A percentile compares a stretch with the other conserved stretches of the same genome.
Evolutionary conservation across 345 rosid genomes (phyloP).

Genomic region (Hibiscus mutabilis): DNA sequence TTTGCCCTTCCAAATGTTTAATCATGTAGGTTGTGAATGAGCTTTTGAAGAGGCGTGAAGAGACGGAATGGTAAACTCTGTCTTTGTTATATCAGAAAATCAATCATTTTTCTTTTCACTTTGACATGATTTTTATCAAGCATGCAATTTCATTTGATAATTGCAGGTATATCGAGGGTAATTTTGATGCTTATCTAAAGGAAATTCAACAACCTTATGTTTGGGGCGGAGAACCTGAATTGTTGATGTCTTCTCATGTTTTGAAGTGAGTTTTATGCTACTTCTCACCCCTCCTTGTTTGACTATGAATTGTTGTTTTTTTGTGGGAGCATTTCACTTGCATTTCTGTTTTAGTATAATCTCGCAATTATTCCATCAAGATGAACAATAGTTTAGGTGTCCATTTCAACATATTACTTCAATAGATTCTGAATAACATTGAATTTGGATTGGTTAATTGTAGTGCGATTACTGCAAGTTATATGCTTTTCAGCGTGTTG

Average conservation of each 20-base stretch:
- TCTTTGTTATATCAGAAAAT: background rate
- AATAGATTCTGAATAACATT: background rate
- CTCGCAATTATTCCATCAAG: background rate
- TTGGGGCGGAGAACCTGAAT: slow-evolving; percentile 83
- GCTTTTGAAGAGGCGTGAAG: slow-evolving; percentile 62
- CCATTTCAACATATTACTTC: no score
- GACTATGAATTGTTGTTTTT: background rate
- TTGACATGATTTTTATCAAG: background rate
- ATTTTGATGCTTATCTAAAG: slow-evolving; percentile 54
- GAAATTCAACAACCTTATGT: slow-evolving; percentile 54
- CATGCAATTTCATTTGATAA: background rate
- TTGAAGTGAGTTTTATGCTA: slow-evolving; percentile 42
- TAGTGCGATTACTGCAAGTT: background rate
- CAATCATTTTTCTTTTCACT: background rate
- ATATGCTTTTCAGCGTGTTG: background rate
- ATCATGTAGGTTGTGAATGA: slow-evolving; percentile 51
- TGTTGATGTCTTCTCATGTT: slow-evolving; percentile 71
- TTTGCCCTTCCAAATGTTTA: background rate
- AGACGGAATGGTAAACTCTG: slow-evolving; percentile 48
- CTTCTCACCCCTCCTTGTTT: background rate
- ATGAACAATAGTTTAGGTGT: no score
- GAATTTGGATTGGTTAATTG: background rate
- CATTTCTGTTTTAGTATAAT: background rate
- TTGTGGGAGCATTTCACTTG: background rate
- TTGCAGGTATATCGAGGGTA: slow-evolving; percentile 63